Percentiles rank a stretch among this genome's conserved stretches.
Evolutionary conservation across 345 rosid genomes (phyloP).

Genomic region (Nasturtium officinale): DNA sequence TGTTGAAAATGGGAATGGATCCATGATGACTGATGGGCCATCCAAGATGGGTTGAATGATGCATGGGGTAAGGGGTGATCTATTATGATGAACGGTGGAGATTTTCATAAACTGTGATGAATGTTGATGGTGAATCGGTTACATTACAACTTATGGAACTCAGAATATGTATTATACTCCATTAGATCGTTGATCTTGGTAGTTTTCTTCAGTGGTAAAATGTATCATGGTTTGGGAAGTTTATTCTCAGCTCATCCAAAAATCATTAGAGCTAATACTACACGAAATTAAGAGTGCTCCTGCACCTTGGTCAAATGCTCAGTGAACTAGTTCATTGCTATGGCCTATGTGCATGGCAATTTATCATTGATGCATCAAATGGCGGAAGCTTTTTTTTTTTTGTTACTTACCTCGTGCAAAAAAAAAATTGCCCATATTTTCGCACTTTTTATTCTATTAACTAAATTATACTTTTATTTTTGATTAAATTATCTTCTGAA

Average conservation of each 20-base stretch:
- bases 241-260: neutral
- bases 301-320: neutral
- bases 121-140: neutral
- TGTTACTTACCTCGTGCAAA: neutral
- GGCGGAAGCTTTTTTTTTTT: neutral
- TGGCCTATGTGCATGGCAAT: neutral
- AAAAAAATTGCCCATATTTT: neutral
- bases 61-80: neutral
- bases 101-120: neutral
- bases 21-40: neutral
- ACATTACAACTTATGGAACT: neutral
- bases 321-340: neutral
- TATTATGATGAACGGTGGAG: neutral
- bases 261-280: neutral
- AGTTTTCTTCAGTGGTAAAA: neutral
- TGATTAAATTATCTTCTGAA: neutral
- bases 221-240: neutral
- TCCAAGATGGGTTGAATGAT: neutral
- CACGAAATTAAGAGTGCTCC: neutral
- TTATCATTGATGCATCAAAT: neutral
- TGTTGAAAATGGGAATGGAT: neutral
- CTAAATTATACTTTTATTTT: neutral
- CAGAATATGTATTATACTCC: neutral
- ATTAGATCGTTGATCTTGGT: neutral
- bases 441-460: neutral